These are phyloP conservation scores for Pyrenophora teres DNA, from an alignment of 2,329 filamentous ascomycete species.

Conservation along the genomic window DNA sequence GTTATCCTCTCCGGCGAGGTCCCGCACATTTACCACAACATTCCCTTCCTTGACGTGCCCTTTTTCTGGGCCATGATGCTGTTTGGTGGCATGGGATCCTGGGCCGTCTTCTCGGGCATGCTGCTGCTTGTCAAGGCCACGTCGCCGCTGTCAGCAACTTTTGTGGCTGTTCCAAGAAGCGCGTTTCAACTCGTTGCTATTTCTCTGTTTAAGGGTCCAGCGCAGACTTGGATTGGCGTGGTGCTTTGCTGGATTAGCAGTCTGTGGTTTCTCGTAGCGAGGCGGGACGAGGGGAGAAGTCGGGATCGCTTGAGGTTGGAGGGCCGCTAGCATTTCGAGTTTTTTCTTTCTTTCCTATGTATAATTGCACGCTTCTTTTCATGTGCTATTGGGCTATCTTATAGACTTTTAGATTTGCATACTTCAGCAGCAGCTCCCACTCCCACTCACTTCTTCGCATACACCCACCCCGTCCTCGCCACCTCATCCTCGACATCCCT, in stretches of 20 bases:
- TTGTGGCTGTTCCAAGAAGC: constrained; percentile 55
- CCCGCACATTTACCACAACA: constrained; percentile 55
- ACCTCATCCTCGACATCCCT: constrained; percentile 56
- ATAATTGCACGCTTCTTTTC: not conserved
- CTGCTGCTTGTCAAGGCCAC: constrained; percentile 57
- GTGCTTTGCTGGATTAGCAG: constrained; percentile 57
- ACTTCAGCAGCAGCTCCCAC: too few species aligned
- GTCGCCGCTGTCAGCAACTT: constrained; percentile 56
- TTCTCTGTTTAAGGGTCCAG: constrained; percentile 54
- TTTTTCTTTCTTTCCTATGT: not conserved
- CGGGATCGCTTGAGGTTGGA: constrained; percentile 42
- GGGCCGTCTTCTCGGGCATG: constrained; percentile 56
- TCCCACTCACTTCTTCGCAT: too few species aligned
- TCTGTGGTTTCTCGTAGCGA: constrained; percentile 54
- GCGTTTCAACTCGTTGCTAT: constrained; percentile 57
- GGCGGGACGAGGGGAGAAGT: constrained; percentile 48
- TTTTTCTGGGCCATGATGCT: constrained; percentile 61
- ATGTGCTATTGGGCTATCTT: too few species aligned
- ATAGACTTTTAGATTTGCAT: not conserved
- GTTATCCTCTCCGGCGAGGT: constrained; percentile 57
- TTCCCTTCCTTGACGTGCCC: constrained; percentile 60
- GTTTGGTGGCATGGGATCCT: constrained; percentile 54
- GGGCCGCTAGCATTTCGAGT: constrained; percentile 24
- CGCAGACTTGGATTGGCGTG: constrained; percentile 58
- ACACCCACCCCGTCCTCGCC: too few species aligned